Evolutionary conservation across 225 moss, liverwort and hornwort species (phyloP), one percentile per base, ranked within the genome.

Genomic region (Thuidium tamariscinum): DNA sequence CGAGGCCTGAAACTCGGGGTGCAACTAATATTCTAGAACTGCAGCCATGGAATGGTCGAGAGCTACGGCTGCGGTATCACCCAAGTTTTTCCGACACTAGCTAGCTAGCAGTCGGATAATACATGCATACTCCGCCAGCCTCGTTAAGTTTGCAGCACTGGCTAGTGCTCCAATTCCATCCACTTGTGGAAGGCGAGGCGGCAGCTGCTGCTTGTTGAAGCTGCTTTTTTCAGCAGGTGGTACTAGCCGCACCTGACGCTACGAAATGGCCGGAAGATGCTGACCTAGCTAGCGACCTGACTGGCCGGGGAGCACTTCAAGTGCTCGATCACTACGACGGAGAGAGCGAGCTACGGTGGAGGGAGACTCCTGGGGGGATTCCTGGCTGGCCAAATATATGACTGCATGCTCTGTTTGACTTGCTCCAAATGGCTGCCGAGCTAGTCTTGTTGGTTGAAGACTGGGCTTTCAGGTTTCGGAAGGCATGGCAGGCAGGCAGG

Each of bases 331-430:
- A 60, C 79, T 62, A 49, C 46, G 72, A 72, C 70, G 32, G 82
- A 41, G 42, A 59, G 79, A 39, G 79, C 13, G 10, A 13, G 25
- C 30, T 25, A 11, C n/a, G n/a, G n/a, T n/a, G n/a, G 41, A 57
- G 9, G 56, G 17, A 78, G 59, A n/a, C 55, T 72, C 54, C 75
- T 75, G 36, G 64, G 36, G 64, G 73, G 27, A 27, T 36, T 64
- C 65, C 51, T n/a, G 69, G 21, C 10, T 41, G 80, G 23, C 61
- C 55, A 77, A 77, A 77, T 76, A 55, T 55, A 37, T 82, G 42
- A 74, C 87, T 87, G 87, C 87, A 77, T 83, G 87, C 87, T 83
- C 87, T 87, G 77, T 87, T 87, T 87, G 87, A 87, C 87, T 83
- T 87, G 87, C 82, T 14, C 34, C 36, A 86, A 80, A 72, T 80